Conservation (phyloP, 1,284 basidiomycete genomes). For the Rhodotorula sp. region DNA sequence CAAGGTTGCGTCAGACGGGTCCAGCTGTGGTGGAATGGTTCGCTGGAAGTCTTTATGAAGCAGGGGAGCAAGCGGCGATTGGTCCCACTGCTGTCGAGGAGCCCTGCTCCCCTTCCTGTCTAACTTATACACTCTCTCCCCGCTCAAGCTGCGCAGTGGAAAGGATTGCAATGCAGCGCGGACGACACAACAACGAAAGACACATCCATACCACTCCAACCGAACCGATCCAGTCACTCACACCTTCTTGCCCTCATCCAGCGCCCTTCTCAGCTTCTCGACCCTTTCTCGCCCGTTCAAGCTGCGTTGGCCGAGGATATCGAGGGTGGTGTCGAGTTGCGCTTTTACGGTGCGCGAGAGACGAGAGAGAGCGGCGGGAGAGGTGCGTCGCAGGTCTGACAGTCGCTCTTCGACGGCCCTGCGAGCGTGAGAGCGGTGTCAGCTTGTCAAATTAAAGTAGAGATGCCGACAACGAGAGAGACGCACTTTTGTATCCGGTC, state of each 20-base stretch:
- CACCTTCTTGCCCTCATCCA: conserved; percentile 12
- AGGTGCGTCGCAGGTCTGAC: neutral
- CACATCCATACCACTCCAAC: neutral
- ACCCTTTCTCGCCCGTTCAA: conserved; percentile 21
- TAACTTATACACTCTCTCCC: no score
- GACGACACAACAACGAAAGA: neutral
- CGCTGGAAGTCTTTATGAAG: no score
- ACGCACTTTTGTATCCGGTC: conserved; percentile 34
- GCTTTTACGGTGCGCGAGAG: neutral
- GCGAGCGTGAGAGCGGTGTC: neutral
- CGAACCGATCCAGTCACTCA: neutral
- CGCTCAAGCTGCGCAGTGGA: no score
- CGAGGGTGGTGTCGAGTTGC: conserved; percentile 19
- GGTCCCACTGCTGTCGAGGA: no score
- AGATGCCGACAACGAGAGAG: neutral
- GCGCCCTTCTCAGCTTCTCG: conserved; percentile 5
- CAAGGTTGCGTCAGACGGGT: no score
- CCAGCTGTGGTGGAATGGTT: no score
- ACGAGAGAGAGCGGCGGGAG: neutral
- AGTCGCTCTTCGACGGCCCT: conserved; percentile 36
- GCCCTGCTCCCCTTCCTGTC: no score
- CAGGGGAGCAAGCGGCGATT: no score
- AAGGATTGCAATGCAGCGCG: no score
- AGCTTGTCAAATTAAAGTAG: neutral
- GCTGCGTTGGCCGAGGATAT: conserved; percentile 11